phyloP scores from a whole-genome alignment of 2,329 filamentous ascomycete species.

The Polychaeton citri region DNA sequence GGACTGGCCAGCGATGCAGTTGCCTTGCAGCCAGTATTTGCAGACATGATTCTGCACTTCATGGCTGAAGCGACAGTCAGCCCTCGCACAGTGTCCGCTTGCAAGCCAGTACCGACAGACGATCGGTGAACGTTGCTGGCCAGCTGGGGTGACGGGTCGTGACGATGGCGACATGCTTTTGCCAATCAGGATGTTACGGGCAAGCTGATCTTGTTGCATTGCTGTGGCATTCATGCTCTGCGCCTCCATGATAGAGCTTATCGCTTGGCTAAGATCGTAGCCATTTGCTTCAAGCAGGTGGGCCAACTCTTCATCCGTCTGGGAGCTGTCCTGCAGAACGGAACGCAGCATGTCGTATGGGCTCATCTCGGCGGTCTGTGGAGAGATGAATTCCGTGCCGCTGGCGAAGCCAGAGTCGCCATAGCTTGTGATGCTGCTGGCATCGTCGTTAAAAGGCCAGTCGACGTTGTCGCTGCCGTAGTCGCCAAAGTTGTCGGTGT shows the following conservation, averaged over 20 bases:
- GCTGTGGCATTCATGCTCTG: constrained; percentile 37
- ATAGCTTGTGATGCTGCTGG: constrained; percentile 66
- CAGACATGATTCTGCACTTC: constrained; percentile 91
- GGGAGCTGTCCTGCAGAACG: constrained; percentile 67
- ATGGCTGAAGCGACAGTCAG: constrained; percentile 94
- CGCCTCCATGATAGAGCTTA: constrained; percentile 74
- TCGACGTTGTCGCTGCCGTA: constrained; percentile 90
- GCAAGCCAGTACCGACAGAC: constrained; percentile 97
- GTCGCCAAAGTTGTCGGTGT: constrained; percentile 78
- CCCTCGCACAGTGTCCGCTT: constrained; percentile 85
- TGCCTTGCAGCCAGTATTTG: constrained; percentile 98
- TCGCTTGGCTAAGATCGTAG: constrained; percentile 86
- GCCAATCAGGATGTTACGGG: constrained; percentile 60
- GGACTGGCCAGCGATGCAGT: constrained; percentile 82
- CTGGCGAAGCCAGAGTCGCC: constrained; percentile 61
- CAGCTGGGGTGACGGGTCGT: constrained; percentile 62
- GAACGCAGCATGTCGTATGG: constrained; percentile 96
- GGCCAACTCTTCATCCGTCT: constrained; percentile 89
- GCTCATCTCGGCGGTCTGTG: constrained; percentile 75
- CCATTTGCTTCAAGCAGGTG: constrained; percentile 76
- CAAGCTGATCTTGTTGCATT: constrained; percentile 37
- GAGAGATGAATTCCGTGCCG: constrained; percentile 61
- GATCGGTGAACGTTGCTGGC: constrained; percentile 67
- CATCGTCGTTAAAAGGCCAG: constrained; percentile 81
- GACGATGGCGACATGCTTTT: constrained; percentile 70